Evolutionary conservation across 805 yeast species (phyloP).

Genomic region (Hanseniaspora clermontiae): DNA sequence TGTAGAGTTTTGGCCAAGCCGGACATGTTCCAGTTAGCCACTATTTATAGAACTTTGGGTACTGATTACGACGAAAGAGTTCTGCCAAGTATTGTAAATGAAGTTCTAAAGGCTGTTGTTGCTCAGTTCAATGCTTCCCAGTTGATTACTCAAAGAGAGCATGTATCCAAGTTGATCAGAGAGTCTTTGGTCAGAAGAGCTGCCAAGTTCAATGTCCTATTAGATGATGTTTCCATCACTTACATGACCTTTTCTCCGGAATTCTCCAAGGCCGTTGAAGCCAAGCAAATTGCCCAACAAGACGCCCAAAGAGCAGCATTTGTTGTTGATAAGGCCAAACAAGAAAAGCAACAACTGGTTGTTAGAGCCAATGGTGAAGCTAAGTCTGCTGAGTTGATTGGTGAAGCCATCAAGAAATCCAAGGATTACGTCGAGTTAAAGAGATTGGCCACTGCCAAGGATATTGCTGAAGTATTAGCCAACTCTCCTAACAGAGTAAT

Average conservation of each 20-base stretch:
- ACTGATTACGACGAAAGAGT: slow-evolving; percentile 93
- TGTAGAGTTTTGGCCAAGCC: slow-evolving; percentile 94
- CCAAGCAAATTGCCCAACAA: slow-evolving; percentile 98
- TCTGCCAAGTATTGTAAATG: slow-evolving; percentile 94
- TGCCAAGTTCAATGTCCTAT: slow-evolving; percentile 64
- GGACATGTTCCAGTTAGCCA: slow-evolving; percentile 61
- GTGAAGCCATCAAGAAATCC: slow-evolving; percentile 96
- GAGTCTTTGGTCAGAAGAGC: slow-evolving; percentile 89
- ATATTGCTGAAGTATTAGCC: slow-evolving; percentile 76
- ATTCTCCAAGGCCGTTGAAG: slow-evolving; percentile 94
- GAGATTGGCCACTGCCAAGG: slow-evolving; percentile 93
- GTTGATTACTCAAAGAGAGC: slow-evolving; percentile 96
- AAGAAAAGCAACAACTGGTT: slow-evolving; percentile 93
- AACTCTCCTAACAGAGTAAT: slow-evolving; percentile 83
- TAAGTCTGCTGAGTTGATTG: slow-evolving; percentile 90
- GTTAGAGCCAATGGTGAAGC: slow-evolving; percentile 99
- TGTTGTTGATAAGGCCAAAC: slow-evolving; percentile 90
- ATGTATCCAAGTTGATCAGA: slow-evolving; percentile 79
- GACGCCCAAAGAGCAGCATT: slow-evolving; percentile 98
- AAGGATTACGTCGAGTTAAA: slow-evolving; percentile 92
- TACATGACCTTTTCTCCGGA: slow-evolving; percentile 97
- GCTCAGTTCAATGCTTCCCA: slow-evolving; percentile 98
- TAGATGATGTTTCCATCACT: slow-evolving; percentile 94
- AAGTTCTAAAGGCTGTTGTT: slow-evolving; percentile 88
- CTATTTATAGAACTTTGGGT: slow-evolving; percentile 83